Evolutionary conservation across 768 basidiomycete species (phyloP).

Genomic region (Mycena rosella): DNA sequence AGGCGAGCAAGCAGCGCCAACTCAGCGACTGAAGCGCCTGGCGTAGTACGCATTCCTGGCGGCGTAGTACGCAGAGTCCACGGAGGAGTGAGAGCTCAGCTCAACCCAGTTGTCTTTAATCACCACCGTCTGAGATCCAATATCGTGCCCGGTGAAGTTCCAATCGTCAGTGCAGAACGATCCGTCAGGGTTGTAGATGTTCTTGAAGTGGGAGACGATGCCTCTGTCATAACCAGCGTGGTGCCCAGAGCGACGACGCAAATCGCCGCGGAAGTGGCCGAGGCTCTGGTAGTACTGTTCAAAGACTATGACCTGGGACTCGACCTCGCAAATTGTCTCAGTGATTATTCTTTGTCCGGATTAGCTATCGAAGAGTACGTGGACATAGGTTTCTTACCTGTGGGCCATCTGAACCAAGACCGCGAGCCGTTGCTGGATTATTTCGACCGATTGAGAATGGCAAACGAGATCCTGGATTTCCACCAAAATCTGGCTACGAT

Average conservation of each 20-base stretch:
- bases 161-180: constrained; percentile 54
- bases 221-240: constrained; percentile 55
- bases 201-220: constrained; percentile 50
- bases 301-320: constrained; percentile 60
- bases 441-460: constrained; percentile 44
- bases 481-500: constrained; percentile 50
- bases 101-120: constrained; percentile 57
- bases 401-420: constrained; percentile 63
- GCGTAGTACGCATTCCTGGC: constrained; percentile 43
- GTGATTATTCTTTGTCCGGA: constrained; percentile 53
- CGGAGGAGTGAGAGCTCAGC: constrained; percentile 41
- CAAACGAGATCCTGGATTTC: constrained; percentile 54
- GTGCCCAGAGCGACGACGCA: constrained; percentile 54
- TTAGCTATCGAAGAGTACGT: not conserved
- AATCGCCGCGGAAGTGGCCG: constrained; percentile 55
- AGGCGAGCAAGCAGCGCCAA: not conserved
- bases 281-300: constrained; percentile 58
- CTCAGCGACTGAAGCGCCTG: constrained; percentile 21
- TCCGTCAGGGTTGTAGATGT: constrained; percentile 51
- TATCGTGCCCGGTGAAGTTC: constrained; percentile 54
- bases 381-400: constrained; percentile 43
- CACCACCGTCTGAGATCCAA: constrained; percentile 54
- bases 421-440: constrained; percentile 61
- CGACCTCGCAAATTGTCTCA: constrained; percentile 64
- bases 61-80: constrained; percentile 50